Evolutionary conservation across 345 rosid species (phyloP), one percentile per base, ranked within the genome.

Genomic region (Melaleuca quinquenervia): DNA sequence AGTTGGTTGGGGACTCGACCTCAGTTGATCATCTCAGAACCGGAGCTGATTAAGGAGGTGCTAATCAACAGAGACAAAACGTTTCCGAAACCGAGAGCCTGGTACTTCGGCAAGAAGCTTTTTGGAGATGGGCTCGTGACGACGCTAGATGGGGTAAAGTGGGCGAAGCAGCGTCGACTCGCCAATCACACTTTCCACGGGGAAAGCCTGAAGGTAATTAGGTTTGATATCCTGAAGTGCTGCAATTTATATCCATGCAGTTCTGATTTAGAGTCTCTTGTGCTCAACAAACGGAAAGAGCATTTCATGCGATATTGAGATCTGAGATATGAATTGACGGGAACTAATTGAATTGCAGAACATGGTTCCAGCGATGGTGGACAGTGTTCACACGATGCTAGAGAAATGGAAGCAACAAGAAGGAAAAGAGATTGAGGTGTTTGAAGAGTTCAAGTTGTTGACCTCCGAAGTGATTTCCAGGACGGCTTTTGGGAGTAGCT

Each of bases 401-500:
- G 89, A 90, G 50, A 90, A 89, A 84, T 90, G 93, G 93, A 89
- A 87, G 87, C 32, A 85, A 4, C 83, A 86, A 32, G 90, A 85
- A 45, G 89, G 86, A 1, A 88, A 87, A 60, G 93, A 93, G 88
- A 90, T 92, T 9, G 93, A 92, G 24, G 91, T 88, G 11, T 80
- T 50, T 26, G n/a, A 85, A 27, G 91, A 93, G 83, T 64, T 91
- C 53, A 92, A 74, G 85, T 15, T 90, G 5, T 88, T 87, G 50
- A 91, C 93, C 41, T 90, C 91, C 6, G 90, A 92, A 85, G 45
- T 90, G 76, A 92, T 85, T 64, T 91, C 92, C 1, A 88, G 91
- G 87, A 91, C 93, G 45, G 90, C 93, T 11, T 92, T 92, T 76
- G 93, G 93, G 32, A 90, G 92, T n/a, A 91, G 89, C 49, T 90